A percentile compares a stretch with the other conserved stretches of the same genome.
Conservation (phyloP, 306 rosid species). For the Castanopsis chinensis region DNA sequence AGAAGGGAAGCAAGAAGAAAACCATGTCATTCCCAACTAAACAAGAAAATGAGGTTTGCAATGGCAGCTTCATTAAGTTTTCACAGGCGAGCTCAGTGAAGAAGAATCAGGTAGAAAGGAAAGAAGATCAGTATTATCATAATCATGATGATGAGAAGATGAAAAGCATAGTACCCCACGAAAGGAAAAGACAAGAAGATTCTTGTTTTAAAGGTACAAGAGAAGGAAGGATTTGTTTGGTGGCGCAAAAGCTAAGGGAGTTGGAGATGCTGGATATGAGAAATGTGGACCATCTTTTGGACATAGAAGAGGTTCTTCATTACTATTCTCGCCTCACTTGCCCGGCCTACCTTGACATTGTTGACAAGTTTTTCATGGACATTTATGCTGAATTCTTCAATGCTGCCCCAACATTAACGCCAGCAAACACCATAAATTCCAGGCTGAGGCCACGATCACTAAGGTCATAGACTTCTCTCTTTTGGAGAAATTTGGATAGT, state of each 20-base stretch:
- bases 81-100: slow-evolving; percentile 23
- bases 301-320: slow-evolving; percentile 86
- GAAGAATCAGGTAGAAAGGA: slow-evolving; percentile 28
- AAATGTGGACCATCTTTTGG: slow-evolving; percentile 72
- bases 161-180: slow-evolving; percentile 9
- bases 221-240: slow-evolving; percentile 29
- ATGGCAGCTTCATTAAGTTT: slow-evolving; percentile 21
- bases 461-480: slow-evolving; percentile 17
- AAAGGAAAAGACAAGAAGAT: slow-evolving; percentile 31
- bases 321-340: slow-evolving; percentile 80
- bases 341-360: slow-evolving; percentile 79
- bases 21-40: slow-evolving; percentile 15
- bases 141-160: slow-evolving; percentile 10
- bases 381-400: slow-evolving; percentile 54
- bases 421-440: slow-evolving; percentile 37
- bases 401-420: slow-evolving; percentile 30
- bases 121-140: slow-evolving; percentile 4
- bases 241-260: slow-evolving; percentile 73
- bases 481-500: not conserved
- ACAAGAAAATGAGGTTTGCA: slow-evolving; percentile 33
- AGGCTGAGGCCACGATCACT: slow-evolving; percentile 28
- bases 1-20: slow-evolving; percentile 29
- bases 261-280: slow-evolving; percentile 68
- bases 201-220: slow-evolving; percentile 4
- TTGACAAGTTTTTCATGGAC: slow-evolving; percentile 79